These are phyloP conservation scores for Schrenkiella parvula DNA, from an alignment of 345 rosid species.

Conservation along the genomic window DNA sequence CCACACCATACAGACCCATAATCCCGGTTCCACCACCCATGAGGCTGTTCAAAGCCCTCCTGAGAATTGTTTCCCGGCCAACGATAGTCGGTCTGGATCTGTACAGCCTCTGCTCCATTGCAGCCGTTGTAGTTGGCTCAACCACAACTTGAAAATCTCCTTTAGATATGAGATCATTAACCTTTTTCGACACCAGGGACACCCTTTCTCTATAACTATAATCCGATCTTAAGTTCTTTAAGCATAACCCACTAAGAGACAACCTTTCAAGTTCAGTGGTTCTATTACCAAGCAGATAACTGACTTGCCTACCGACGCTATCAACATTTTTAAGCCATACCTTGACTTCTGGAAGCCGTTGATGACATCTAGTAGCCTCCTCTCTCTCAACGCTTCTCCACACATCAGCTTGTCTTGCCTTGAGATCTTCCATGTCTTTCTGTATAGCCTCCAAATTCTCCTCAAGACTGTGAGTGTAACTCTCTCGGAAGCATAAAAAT, in stretches of 20 bases:
- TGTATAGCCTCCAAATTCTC: constrained; percentile 8
- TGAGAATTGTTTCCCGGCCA: constrained; percentile 7
- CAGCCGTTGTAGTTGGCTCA: background rate
- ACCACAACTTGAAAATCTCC: constrained; percentile 4
- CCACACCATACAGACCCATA: constrained; percentile 7
- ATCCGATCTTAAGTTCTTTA: background rate
- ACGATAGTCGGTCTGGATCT: background rate
- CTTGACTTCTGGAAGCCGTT: background rate
- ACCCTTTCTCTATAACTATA: background rate
- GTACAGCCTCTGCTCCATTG: background rate
- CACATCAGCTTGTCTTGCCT: constrained; percentile 5
- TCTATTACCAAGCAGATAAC: background rate
- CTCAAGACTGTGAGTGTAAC: constrained; percentile 1
- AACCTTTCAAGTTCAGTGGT: background rate
- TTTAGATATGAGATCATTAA: background rate
- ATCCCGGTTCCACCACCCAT: background rate
- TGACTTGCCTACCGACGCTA: background rate
- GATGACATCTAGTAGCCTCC: background rate
- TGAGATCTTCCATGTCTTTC: constrained; percentile 6
- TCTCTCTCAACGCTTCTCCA: constrained; percentile 5
- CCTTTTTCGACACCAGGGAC: background rate
- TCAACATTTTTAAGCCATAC: constrained; percentile 16
- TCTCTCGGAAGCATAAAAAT: background rate
- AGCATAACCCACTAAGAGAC: background rate
- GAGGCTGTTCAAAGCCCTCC: background rate